These are phyloP conservation scores for Candida koratica DNA, from an alignment of 805 yeast genomes.

Conservation along the genomic window DNA sequence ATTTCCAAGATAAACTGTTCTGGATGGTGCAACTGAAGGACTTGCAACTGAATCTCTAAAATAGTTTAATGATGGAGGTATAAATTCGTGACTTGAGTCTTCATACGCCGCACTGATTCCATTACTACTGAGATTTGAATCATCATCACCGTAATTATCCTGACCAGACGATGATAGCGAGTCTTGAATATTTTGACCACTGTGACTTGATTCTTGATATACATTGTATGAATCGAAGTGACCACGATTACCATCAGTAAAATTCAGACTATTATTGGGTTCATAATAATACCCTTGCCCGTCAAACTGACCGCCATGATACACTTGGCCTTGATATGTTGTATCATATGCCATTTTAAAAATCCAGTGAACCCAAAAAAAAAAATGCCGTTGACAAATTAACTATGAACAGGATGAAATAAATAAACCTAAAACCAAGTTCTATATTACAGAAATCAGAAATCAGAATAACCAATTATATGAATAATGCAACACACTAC, in stretches of 20 bases:
- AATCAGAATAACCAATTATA: too few relatives aligned
- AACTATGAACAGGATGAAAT: conserved; percentile 7
- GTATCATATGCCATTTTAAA: conserved; percentile 37
- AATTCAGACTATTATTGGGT: conserved; percentile 11
- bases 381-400: too few relatives aligned
- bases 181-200: conserved; percentile 6
- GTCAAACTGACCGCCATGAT: not conserved
- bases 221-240: conserved; percentile 10
- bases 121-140: conserved; percentile 16
- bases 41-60: not conserved
- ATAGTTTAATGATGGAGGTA: conserved; percentile 4
- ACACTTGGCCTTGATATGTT: conserved; percentile 24
- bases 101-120: conserved; percentile 10
- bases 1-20: conserved; percentile 89
- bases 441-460: conserved; percentile 5
- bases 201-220: conserved; percentile 7
- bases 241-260: too few relatives aligned
- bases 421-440: conserved; percentile 8
- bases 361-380: conserved; percentile 3
- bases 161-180: conserved; percentile 15
- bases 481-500: too few relatives aligned
- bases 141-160: conserved; percentile 25
- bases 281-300: conserved; percentile 31
- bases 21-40: conserved; percentile 44
- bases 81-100: not conserved